Percentiles rank a stretch among this genome's conserved stretches.
These are phyloP conservation scores for Suhomyces chickasaworum DNA, from an alignment of 1,139 yeast species.

Conservation along the genomic window DNA sequence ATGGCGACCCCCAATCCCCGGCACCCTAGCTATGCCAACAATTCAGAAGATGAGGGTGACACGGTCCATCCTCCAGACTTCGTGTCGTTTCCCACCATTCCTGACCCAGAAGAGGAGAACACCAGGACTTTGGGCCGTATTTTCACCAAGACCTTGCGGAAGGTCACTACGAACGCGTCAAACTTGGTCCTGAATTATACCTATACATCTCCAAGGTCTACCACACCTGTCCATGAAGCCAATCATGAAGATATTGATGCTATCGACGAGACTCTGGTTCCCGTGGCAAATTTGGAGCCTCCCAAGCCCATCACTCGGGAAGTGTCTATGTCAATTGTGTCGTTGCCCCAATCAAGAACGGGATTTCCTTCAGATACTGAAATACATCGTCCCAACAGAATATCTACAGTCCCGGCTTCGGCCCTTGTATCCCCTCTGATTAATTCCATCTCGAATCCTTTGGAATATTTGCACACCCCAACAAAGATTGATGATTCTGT, in stretches of 20 bases:
- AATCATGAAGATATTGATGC: slow-evolving; percentile 5
- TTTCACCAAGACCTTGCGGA: slow-evolving; percentile 43
- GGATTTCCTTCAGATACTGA: slow-evolving; percentile 1
- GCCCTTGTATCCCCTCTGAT: not conserved
- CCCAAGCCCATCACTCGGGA: not conserved
- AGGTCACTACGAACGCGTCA: slow-evolving; percentile 50
- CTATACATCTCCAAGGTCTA: slow-evolving; percentile 13
- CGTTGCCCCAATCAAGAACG: not conserved
- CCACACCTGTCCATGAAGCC: slow-evolving; percentile 4
- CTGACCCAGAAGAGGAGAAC: slow-evolving; percentile 45
- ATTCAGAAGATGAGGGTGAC: slow-evolving; percentile 23
- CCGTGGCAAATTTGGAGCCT: not conserved
- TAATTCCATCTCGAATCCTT: not conserved
- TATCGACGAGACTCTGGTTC: slow-evolving; percentile 11
- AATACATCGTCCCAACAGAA: not conserved
- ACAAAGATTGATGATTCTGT: slow-evolving; percentile 1
- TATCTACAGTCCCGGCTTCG: not conserved
- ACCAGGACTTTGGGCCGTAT: slow-evolving; percentile 35
- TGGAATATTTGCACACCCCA: not conserved
- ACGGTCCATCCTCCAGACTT: slow-evolving; percentile 29
- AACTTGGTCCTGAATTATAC: slow-evolving; percentile 39
- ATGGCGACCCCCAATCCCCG: slow-evolving; percentile 6
- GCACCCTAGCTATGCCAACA: slow-evolving; percentile 12
- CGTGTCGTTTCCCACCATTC: slow-evolving; percentile 47
- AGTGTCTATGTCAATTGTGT: not conserved